Evolutionary conservation across 2,329 filamentous ascomycete species (phyloP).

Genomic region (Aspergillus terreus): DNA sequence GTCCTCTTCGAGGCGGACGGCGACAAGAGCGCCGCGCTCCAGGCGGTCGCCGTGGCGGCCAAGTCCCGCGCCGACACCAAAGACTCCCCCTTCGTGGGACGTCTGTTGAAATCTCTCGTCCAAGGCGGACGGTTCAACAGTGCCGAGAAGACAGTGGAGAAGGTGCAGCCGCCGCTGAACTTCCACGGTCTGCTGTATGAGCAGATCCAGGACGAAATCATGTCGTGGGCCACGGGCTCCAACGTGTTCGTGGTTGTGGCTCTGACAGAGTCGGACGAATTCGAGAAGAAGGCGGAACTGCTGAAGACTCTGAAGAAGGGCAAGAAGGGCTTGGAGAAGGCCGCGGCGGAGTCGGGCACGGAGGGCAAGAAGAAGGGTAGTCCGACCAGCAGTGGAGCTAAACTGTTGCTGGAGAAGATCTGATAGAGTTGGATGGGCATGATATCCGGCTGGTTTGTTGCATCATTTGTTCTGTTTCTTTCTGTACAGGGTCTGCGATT

Average conservation of each 20-base stretch:
- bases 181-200: conserved; percentile 83
- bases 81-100: conserved; percentile 64
- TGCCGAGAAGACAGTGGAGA: conserved; percentile 64
- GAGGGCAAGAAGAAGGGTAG: conserved; percentile 34
- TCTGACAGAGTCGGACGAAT: conserved; percentile 71
- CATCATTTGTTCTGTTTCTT: neutral
- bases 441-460: neutral
- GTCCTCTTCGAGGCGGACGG: conserved; percentile 72
- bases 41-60: conserved; percentile 56
- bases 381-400: conserved; percentile 45
- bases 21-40: conserved; percentile 71
- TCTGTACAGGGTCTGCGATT: neutral
- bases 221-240: conserved; percentile 80
- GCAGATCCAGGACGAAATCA: conserved; percentile 68
- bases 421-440: conserved; percentile 13
- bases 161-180: conserved; percentile 69
- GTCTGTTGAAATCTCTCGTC: conserved; percentile 87
- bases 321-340: conserved; percentile 61
- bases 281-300: conserved; percentile 63
- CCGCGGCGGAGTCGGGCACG: conserved; percentile 49
- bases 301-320: conserved; percentile 68
- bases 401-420: conserved; percentile 36
- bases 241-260: conserved; percentile 84
- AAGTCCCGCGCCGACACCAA: conserved; percentile 50
- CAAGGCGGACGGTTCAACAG: conserved; percentile 84